Evolutionary conservation across 495 filamentous ascomycete genomes (phyloP).

Genomic region (Xylaria acuta): DNA sequence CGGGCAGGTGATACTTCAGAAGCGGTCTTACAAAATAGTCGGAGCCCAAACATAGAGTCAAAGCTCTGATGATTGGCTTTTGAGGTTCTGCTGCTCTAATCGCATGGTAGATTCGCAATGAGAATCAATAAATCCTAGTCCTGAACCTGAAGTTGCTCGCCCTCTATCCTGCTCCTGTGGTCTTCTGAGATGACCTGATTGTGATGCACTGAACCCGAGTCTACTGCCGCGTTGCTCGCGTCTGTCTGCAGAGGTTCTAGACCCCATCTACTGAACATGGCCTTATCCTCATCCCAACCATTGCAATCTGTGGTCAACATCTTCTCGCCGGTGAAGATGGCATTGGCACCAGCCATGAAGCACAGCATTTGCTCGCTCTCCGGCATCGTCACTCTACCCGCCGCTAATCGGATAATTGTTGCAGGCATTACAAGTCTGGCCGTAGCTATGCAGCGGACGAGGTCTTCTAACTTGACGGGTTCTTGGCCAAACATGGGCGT

Average conservation of each 20-base stretch:
- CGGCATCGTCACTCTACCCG: conserved; percentile 74
- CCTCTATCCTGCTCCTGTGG: neutral
- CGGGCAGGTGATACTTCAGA: neutral
- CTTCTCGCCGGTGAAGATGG: conserved; percentile 89
- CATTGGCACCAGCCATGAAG: conserved; percentile 86
- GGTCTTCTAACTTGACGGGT: conserved; percentile 71
- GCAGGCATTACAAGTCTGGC: conserved; percentile 78
- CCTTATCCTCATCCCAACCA: conserved; percentile 84
- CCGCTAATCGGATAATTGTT: conserved; percentile 82
- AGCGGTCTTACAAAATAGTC: neutral
- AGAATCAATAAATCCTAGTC: neutral
- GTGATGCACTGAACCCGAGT: conserved; percentile 16
- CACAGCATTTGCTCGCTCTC: conserved; percentile 86
- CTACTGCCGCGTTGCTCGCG: conserved; percentile 58
- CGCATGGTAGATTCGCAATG: neutral
- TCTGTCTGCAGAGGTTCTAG: conserved; percentile 55
- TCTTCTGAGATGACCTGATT: neutral
- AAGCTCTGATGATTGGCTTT: conserved; percentile 7
- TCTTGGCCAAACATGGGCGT: conserved; percentile 77
- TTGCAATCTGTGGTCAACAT: conserved; percentile 90
- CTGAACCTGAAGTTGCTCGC: conserved; percentile 13
- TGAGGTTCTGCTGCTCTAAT: neutral
- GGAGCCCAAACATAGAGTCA: neutral
- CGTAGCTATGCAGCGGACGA: conserved; percentile 79
- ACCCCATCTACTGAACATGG: conserved; percentile 80